Base-by-base conservation (phyloP, 139 green algal genomes). In the Picochlorum sp. region DNA sequence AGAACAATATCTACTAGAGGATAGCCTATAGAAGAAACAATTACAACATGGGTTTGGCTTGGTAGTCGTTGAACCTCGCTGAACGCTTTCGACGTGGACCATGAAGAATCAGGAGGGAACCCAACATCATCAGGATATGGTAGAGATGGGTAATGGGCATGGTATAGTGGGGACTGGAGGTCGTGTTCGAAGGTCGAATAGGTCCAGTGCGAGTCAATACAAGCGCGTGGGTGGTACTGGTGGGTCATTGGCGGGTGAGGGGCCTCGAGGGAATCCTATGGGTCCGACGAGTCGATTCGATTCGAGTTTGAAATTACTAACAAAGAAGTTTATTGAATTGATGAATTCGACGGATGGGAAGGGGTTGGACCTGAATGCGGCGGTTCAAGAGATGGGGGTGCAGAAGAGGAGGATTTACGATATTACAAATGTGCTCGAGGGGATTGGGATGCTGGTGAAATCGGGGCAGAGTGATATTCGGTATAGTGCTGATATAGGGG, bases 341-440 rank as follows among this genome's bases (percentile, higher is more conserved):
- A 75, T 98, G 4, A 74, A 93, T 20, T 65, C 73, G 5, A 81
- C 90, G 8, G 61, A 71, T 2, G 79, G 87, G 45, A 85, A 89
- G 2, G 69, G 87, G 0, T 64, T 98, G 16, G 91, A 98, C 67
- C 80, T 97, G 13, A 98, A 98, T 67, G 77, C 78, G 24, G 92
- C 92, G 7, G 91, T 89, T 13, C 77, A 91, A 11, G 76, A 62
- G 26, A 71, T 98, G 15, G 69, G 83, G 47, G 86, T 94, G 59
- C 55, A 68, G 45, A 98, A 98, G 77, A 83, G 92, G 9, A 79
- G 92, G 10, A 97, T 98, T 57, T 98, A 98, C 58, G 92, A 98
- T 81, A 98, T 98, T 65, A 98, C 92, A 16, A 98, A 98, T 51
- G 92, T 98, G 56, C 70, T 98, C 31, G 92, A 98, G 68, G 92